Percentiles rank a stretch among this genome's conserved stretches.
These are phyloP conservation scores for Podosphaera fusca DNA, from an alignment of 2,329 filamentous ascomycete genomes.

Conservation along the genomic window DNA sequence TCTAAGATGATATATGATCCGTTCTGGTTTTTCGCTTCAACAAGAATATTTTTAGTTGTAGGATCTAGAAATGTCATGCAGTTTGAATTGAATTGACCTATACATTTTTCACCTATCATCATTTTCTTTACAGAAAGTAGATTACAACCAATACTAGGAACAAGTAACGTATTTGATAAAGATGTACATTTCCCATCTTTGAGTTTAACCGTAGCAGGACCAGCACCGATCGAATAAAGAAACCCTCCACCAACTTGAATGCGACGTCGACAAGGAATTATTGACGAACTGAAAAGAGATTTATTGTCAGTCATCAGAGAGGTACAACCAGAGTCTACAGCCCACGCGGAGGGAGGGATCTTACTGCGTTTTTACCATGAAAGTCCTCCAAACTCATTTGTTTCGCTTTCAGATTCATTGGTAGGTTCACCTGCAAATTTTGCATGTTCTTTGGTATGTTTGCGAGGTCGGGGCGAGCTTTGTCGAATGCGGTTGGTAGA, in stretches of 20 bases:
- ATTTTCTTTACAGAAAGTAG: background rate
- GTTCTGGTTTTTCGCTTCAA: background rate
- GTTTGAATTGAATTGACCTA: no score
- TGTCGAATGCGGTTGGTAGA: no score
- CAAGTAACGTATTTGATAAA: background rate
- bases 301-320: background rate
- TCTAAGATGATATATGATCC: background rate
- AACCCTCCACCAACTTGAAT: no score
- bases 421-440: no score
- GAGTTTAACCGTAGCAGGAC: background rate
- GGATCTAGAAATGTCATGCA: no score
- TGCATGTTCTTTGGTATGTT: no score
- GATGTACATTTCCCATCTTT: background rate
- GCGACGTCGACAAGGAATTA: background rate
- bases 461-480: no score
- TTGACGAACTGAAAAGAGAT: background rate
- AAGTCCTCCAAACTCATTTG: no score
- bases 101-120: no score
- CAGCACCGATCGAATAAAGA: background rate
- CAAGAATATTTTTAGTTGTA: no score
- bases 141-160: background rate
- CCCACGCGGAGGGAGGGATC: conserved; percentile 1
- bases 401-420: no score
- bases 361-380: conserved; percentile 1
- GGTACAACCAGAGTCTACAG: background rate